phyloP scores from a whole-genome alignment of 2,329 filamentous ascomycete species.

The Epichloe aotearoae region DNA sequence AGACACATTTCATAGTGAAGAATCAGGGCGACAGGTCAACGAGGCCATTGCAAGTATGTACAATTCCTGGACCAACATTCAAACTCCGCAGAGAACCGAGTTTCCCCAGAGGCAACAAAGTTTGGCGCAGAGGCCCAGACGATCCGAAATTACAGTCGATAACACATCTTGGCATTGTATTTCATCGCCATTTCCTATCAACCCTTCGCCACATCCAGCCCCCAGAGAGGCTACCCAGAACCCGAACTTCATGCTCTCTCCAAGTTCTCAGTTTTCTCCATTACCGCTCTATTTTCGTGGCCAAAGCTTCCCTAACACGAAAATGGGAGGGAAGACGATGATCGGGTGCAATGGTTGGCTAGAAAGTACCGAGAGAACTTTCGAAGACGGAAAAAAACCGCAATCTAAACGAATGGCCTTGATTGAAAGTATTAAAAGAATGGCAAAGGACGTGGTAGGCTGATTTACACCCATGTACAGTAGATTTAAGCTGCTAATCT shows the following conservation, averaged over 20 bases:
- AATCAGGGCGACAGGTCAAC: slow-evolving; percentile 3
- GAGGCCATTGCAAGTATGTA: slow-evolving; percentile 12
- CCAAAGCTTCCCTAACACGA: slow-evolving; percentile 23
- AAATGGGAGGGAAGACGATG: slow-evolving; percentile 35
- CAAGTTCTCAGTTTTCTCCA: slow-evolving; percentile 25
- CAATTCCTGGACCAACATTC: slow-evolving; percentile 8
- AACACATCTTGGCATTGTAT: slow-evolving; percentile 2
- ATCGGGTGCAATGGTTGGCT: slow-evolving; percentile 46
- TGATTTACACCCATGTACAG: too few species aligned
- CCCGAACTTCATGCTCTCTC: not conserved
- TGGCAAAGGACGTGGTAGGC: slow-evolving; percentile 40
- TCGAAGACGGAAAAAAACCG: slow-evolving; percentile 14
- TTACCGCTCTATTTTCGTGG: slow-evolving; percentile 29
- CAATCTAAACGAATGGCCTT: slow-evolving; percentile 27
- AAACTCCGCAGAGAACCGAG: slow-evolving; percentile 10
- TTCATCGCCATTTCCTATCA: not conserved
- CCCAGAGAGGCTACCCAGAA: not conserved
- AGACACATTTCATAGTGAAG: not conserved
- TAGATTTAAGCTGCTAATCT: slow-evolving; percentile 8
- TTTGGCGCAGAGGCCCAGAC: slow-evolving; percentile 11
- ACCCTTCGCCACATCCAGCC: not conserved
- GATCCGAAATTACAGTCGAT: slow-evolving; percentile 18
- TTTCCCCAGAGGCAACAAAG: slow-evolving; percentile 7
- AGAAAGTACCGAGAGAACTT: slow-evolving; percentile 25
- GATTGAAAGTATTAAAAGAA: slow-evolving; percentile 35